These are phyloP conservation scores for Neurospora discreta DNA, from an alignment of 495 filamentous ascomycete genomes.

Conservation along the genomic window DNA sequence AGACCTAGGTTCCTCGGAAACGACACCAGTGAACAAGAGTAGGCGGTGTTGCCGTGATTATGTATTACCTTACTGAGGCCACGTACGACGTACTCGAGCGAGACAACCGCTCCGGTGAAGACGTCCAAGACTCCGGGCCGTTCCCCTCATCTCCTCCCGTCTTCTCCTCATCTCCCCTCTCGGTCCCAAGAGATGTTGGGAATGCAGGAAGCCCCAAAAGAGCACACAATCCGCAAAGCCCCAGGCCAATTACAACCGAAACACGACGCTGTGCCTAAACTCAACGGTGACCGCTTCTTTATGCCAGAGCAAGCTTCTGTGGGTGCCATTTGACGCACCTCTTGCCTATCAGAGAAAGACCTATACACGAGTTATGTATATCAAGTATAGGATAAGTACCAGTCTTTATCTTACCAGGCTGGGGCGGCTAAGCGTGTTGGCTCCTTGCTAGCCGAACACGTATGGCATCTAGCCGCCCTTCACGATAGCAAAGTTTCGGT, in stretches of 20 bases:
- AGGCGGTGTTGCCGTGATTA: background rate
- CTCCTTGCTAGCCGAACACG: background rate
- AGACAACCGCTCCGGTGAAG: background rate
- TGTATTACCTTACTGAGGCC: background rate
- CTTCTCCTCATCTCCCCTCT: background rate
- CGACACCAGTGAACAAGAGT: background rate
- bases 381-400: background rate
- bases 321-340: background rate
- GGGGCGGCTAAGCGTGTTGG: background rate
- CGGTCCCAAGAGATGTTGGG: background rate
- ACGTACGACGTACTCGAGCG: background rate
- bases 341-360: background rate
- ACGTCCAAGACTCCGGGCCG: background rate
- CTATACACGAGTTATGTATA: background rate
- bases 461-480: background rate
- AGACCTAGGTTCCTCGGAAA: background rate
- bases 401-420: background rate
- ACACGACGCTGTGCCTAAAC: constrained; percentile 19
- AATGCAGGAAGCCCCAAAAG: background rate
- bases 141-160: background rate
- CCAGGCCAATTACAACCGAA: constrained; percentile 9
- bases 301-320: background rate
- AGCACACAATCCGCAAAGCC: background rate
- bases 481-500: background rate
- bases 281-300: constrained; percentile 15